These are phyloP conservation scores for Boletus insuetus DNA, from an alignment of 768 basidiomycete genomes.

Conservation along the genomic window DNA sequence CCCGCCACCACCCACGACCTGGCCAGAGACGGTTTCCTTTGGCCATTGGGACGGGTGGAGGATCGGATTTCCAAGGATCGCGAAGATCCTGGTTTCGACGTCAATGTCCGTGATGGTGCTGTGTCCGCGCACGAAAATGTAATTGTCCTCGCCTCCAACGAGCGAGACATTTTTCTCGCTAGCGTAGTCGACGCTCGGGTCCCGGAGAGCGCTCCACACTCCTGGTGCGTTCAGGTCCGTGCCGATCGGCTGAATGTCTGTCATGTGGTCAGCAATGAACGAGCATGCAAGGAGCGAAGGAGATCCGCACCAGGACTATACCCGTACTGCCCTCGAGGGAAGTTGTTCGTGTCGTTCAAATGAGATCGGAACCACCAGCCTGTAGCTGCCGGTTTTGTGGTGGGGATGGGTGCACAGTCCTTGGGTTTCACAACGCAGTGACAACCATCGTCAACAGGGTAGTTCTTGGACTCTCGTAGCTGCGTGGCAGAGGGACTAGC, in stretches of 20 bases:
- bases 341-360: background rate
- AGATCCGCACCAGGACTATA: background rate
- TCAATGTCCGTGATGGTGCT: slow-evolving; percentile 8
- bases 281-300: background rate
- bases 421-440: background rate
- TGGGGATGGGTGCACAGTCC: background rate
- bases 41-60: background rate
- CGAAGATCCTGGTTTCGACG: slow-evolving; percentile 3
- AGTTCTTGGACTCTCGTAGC: background rate
- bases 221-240: background rate
- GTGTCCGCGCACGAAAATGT: slow-evolving; percentile 11
- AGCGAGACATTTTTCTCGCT: background rate
- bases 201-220: background rate
- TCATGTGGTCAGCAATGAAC: background rate
- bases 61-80: background rate
- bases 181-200: slow-evolving; percentile 1
- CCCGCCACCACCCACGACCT: background rate
- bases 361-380: slow-evolving; percentile 8
- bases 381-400: slow-evolving; percentile 9
- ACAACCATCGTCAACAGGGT: background rate
- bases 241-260: slow-evolving; percentile 9
- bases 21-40: background rate
- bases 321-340: background rate
- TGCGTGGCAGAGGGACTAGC: slow-evolving; percentile 7
- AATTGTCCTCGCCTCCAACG: slow-evolving; percentile 4